phyloP scores from a whole-genome alignment of 352 stramenopile species.

The Sclerospora graminicola region DNA sequence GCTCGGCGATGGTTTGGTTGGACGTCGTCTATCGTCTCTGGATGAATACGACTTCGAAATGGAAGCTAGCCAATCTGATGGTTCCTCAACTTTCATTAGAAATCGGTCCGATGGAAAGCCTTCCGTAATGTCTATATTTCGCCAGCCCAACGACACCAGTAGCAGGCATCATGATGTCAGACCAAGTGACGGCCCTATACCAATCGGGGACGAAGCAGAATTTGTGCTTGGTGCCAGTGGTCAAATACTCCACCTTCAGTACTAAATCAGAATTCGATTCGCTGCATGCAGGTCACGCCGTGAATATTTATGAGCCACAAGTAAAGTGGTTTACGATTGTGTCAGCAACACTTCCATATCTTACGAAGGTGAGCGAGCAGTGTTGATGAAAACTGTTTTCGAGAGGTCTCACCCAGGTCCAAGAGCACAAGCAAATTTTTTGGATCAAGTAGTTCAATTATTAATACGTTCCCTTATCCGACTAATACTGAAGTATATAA shows the following conservation, averaged over 20 bases:
- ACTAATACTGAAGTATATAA: neutral
- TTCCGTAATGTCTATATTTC: slow-evolving; percentile 41
- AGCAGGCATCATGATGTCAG: slow-evolving; percentile 40
- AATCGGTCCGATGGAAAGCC: slow-evolving; percentile 14
- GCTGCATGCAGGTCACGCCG: slow-evolving; percentile 8
- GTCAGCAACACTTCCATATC: too few relatives aligned
- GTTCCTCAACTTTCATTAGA: slow-evolving; percentile 28
- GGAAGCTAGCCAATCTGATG: slow-evolving; percentile 20
- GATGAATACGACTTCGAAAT: slow-evolving; percentile 47
- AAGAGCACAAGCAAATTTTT: neutral
- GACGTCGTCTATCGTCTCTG: slow-evolving; percentile 49
- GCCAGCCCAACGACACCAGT: slow-evolving; percentile 28
- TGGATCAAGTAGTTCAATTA: slow-evolving; percentile 2
- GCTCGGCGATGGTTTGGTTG: slow-evolving; percentile 23
- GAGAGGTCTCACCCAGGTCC: too few relatives aligned
- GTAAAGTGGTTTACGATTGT: slow-evolving; percentile 1
- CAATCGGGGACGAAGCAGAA: slow-evolving; percentile 20
- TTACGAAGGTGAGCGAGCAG: too few relatives aligned
- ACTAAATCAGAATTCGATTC: too few relatives aligned
- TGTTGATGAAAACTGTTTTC: too few relatives aligned
- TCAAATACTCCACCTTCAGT: slow-evolving; percentile 15
- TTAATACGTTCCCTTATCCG: neutral
- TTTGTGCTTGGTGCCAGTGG: slow-evolving; percentile 21
- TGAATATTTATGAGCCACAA: slow-evolving; percentile 23
- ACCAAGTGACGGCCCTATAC: slow-evolving; percentile 24